Evolutionary conservation across 441 rosid species (phyloP).

Genomic region (Monsonia emarginata): DNA sequence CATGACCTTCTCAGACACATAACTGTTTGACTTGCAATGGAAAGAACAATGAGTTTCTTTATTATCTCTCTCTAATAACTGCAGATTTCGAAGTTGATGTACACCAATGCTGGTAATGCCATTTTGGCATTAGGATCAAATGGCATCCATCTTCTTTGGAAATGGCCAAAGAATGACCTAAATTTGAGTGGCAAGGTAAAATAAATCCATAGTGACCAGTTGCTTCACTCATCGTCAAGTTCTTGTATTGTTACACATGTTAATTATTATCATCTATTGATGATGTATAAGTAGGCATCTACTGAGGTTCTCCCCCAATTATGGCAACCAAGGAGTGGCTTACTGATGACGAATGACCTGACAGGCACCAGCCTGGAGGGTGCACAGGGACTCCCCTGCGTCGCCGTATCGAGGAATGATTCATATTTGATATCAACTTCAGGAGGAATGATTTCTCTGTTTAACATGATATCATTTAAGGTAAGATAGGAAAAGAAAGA

Average conservation of each 20-base stretch:
- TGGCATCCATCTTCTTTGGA: constrained; percentile 68
- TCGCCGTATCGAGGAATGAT: constrained; percentile 79
- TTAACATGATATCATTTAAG: constrained; percentile 85
- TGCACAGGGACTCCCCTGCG: constrained; percentile 65
- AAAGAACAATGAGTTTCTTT: too few species aligned
- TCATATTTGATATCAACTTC: constrained; percentile 82
- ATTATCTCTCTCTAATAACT: neutral
- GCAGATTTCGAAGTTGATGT: constrained; percentile 91
- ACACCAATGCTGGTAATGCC: constrained; percentile 87
- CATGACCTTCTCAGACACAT: neutral
- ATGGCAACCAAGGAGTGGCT: constrained; percentile 76
- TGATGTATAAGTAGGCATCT: constrained; percentile 45
- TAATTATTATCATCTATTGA: neutral
- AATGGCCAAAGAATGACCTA: constrained; percentile 33
- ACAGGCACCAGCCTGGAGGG: constrained; percentile 55
- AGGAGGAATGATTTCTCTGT: constrained; percentile 80
- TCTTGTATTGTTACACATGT: neutral
- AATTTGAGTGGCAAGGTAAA: constrained; percentile 75
- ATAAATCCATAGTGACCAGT: constrained; percentile 10
- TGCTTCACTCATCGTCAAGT: neutral
- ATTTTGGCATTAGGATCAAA: constrained; percentile 90
- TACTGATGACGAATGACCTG: constrained; percentile 63
- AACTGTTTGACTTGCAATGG: neutral
- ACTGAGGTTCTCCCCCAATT: constrained; percentile 51
- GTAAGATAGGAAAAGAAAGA: constrained; percentile 20